Evolutionary conservation across 345 rosid genomes (phyloP).

Genomic region (Eucalyptus pumila): DNA sequence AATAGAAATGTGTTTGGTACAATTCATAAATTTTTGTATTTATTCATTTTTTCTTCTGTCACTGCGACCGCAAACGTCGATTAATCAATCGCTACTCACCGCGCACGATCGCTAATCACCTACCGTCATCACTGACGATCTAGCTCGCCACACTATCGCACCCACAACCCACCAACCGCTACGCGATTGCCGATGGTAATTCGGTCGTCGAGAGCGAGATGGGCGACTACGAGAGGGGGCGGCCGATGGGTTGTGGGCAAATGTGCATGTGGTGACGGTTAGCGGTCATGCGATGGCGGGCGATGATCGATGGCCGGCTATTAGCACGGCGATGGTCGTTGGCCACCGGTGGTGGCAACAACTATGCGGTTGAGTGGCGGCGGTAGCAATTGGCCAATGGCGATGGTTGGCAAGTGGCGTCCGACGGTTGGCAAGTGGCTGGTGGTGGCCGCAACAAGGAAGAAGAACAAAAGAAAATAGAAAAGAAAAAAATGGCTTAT

Average conservation of each 20-base stretch:
- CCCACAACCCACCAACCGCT: fast-evolving
- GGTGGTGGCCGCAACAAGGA: fast-evolving
- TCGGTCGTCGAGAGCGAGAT: fast-evolving
- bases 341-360: fast-evolving
- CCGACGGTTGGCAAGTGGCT: fast-evolving
- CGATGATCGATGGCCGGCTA: fast-evolving
- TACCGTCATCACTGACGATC: fast-evolving
- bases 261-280: fast-evolving
- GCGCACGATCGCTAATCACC: fast-evolving
- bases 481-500: no score
- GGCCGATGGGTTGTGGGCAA: fast-evolving
- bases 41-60: no score
- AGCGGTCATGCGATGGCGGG: fast-evolving
- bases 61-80: no score
- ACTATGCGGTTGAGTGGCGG: fast-evolving
- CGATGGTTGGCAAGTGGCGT: fast-evolving
- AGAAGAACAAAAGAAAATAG: no score
- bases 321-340: fast-evolving
- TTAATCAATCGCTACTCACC: fast-evolving
- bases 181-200: fast-evolving
- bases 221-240: fast-evolving
- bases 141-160: fast-evolving
- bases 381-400: fast-evolving
- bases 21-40: no score
- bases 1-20: no score